Evolutionary conservation across 176 grass and related monocot species (phyloP), one percentile per base, ranked within the genome.

Genomic region (Avena insularis): DNA sequence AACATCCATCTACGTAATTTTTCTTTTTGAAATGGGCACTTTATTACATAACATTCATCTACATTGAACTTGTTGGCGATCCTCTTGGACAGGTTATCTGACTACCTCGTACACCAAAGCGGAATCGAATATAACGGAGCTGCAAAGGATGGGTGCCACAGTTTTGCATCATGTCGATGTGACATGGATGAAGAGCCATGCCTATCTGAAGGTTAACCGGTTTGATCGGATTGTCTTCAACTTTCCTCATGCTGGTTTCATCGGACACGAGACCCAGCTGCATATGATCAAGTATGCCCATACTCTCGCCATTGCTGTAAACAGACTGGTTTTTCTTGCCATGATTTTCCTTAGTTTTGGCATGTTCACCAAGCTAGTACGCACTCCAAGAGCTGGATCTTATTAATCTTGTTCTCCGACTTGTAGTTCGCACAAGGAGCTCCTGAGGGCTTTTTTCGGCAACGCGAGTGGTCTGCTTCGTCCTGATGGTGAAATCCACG

Each of bases 191-290:
- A 91, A 77, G 54, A 60, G 43, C 16, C 89, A 89, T n/a, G 21
- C 67, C 4, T 57, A 91, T 19, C 56, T 91, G 58, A 91, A 75
- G 35, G 48, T 58, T 7, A 46, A 33, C 17, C 58, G 62, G 14
- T 89, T 91, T n/a, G 79, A 91, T 75, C 13, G 89, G 9, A 91
- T 93, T 31, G 66, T 93, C 3, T 93, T 81, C 45, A 91, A 93
- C 20, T 93, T 93, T 29, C 89, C 92, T 23, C 89, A 93, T 76
- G 83, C 89, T 43, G 89, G 92, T 9, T 89, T 93, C 40, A 79
- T 48, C 40, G 91, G 88, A 71, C 16, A 6, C 12, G 91, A 93
- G 19, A 11, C 0, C 25, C 1, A 71, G 5, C 1, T 6, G 20
- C 15, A 49, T 2, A 1, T 86, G 43, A 80, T 93, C 84, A 60